These are phyloP conservation scores for Xylariomycetidae sp. DNA, from an alignment of 2,329 filamentous ascomycete species.

Conservation along the genomic window DNA sequence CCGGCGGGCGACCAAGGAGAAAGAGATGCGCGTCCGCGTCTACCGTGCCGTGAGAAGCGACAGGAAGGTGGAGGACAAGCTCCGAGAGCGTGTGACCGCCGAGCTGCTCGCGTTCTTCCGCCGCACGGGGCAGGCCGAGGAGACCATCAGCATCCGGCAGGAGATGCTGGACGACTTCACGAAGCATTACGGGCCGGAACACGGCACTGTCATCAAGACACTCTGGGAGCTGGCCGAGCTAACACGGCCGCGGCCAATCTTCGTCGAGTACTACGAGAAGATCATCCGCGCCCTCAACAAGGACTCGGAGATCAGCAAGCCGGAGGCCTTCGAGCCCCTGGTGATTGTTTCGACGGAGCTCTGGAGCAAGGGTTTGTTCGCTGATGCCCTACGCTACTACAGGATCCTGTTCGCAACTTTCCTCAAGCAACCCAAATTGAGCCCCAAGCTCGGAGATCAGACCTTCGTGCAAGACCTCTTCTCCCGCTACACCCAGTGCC, in stretches of 20 bases:
- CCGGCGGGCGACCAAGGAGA: constrained; percentile 29
- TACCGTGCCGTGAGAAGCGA: not conserved
- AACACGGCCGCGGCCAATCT: constrained; percentile 30
- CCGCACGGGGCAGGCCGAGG: constrained; percentile 27
- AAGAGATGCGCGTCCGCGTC: constrained; percentile 7
- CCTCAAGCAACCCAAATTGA: constrained; percentile 27
- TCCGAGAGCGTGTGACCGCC: constrained; percentile 23
- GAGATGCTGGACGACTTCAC: constrained; percentile 34
- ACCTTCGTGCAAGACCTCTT: constrained; percentile 28
- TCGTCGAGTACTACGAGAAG: constrained; percentile 33
- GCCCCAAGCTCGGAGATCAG: constrained; percentile 27
- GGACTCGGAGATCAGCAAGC: constrained; percentile 26
- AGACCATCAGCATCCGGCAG: constrained; percentile 31
- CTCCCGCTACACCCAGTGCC: constrained; percentile 29
- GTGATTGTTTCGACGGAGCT: constrained; percentile 32
- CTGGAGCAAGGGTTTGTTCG: constrained; percentile 31
- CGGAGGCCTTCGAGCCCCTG: constrained; percentile 33
- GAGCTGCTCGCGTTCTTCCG: constrained; percentile 25
- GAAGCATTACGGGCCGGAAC: constrained; percentile 27
- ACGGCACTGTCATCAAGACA: constrained; percentile 30
- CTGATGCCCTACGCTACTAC: constrained; percentile 31
- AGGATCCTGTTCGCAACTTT: constrained; percentile 32
- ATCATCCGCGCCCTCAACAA: constrained; percentile 34
- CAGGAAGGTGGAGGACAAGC: not conserved
- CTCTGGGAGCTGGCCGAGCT: constrained; percentile 32